phyloP scores from a whole-genome alignment of 371 early-diverging fungal genomes.

The Apophysomyces elegans region DNA sequence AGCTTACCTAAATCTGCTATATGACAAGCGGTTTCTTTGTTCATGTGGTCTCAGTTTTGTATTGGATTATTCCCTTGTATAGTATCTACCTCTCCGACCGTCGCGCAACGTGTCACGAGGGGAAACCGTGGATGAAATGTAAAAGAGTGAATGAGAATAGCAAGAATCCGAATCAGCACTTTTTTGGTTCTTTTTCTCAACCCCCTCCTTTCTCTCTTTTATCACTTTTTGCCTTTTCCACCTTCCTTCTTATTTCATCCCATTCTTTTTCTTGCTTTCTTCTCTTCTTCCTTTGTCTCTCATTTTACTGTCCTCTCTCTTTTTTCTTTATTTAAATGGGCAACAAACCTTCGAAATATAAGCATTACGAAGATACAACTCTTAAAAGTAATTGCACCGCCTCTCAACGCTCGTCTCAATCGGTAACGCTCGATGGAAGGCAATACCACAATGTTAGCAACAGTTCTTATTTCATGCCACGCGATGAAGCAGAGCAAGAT shows the following conservation, averaged over 20 bases:
- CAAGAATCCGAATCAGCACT: neutral
- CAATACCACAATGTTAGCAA: constrained; percentile 41
- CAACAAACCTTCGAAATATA: constrained; percentile 26
- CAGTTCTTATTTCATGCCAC: constrained; percentile 45
- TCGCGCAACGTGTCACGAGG: constrained; percentile 37
- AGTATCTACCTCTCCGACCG: constrained; percentile 1
- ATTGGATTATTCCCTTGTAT: too few relatives aligned
- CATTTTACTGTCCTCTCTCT: constrained; percentile 16
- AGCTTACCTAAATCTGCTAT: too few relatives aligned
- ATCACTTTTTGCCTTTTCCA: constrained; percentile 11
- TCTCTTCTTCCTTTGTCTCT: constrained; percentile 16
- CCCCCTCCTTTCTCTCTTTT: neutral
- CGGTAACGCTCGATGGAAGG: constrained; percentile 40
- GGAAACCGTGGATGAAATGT: neutral
- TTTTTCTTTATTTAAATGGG: constrained; percentile 25
- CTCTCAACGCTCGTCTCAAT: constrained; percentile 14
- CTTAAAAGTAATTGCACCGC: constrained; percentile 14
- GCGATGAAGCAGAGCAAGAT: constrained; percentile 55
- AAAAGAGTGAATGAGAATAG: constrained; percentile 7
- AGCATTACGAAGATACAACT: constrained; percentile 15
- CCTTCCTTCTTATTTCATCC: neutral
- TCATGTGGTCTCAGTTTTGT: too few relatives aligned
- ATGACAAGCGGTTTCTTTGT: too few relatives aligned
- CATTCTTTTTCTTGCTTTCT: constrained; percentile 3
- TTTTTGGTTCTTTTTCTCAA: constrained; percentile 9